These are phyloP conservation scores for Quercus lobata DNA, from an alignment of 331 rosid genomes.

Conservation along the genomic window DNA sequence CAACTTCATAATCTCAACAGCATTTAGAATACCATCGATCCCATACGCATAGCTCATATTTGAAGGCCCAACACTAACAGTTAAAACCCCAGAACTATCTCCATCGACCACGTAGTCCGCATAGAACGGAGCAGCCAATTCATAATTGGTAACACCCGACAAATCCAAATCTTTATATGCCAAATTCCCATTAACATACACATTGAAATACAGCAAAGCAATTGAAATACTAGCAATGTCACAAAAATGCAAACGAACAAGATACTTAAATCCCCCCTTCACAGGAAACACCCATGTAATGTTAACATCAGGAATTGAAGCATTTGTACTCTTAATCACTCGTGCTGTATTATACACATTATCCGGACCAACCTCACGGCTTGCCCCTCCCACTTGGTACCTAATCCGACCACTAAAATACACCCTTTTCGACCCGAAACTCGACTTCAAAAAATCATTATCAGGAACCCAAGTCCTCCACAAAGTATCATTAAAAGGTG, in stretches of 20 bases:
- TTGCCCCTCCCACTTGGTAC: slow-evolving; percentile 66
- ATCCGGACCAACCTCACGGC: slow-evolving; percentile 95
- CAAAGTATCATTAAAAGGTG: slow-evolving; percentile 84
- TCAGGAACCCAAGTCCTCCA: slow-evolving; percentile 96
- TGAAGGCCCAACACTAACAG: slow-evolving; percentile 63
- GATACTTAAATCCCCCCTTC: slow-evolving; percentile 53
- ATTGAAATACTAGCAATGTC: slow-evolving; percentile 80
- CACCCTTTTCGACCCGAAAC: slow-evolving; percentile 41
- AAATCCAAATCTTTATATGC: slow-evolving; percentile 65
- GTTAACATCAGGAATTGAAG: slow-evolving; percentile 50
- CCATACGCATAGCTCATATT: slow-evolving; percentile 42
- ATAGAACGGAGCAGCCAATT: slow-evolving; percentile 66
- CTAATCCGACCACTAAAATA: slow-evolving; percentile 68
- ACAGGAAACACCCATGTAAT: slow-evolving; percentile 81
- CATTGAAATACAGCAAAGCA: slow-evolving; percentile 70
- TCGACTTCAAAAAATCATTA: slow-evolving; percentile 42
- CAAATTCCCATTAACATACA: slow-evolving; percentile 64
- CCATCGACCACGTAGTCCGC: slow-evolving; percentile 73
- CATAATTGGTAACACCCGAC: slow-evolving; percentile 32
- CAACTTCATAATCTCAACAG: slow-evolving; percentile 81
- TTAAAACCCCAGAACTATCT: slow-evolving; percentile 30
- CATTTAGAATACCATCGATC: slow-evolving; percentile 70
- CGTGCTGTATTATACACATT: slow-evolving; percentile 81
- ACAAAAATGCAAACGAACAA: slow-evolving; percentile 79
- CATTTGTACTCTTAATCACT: slow-evolving; percentile 56